phyloP scores from a whole-genome alignment of 2,329 filamentous ascomycete species.

The Pseudogymnoascus sp. region DNA sequence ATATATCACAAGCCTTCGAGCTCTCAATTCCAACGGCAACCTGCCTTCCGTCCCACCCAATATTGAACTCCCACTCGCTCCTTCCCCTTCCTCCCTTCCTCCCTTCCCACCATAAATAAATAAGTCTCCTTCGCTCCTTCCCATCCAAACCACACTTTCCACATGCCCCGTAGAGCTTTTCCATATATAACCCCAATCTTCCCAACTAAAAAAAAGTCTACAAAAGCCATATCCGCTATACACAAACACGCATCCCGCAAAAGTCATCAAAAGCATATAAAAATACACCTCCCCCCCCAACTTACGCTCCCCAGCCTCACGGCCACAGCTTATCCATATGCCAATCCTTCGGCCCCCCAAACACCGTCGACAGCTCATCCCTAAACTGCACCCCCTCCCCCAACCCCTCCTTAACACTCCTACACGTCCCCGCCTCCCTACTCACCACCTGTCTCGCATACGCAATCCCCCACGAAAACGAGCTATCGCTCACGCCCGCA shows the following conservation, averaged over 20 bases:
- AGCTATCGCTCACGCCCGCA: conserved; percentile 36
- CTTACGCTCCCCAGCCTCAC: neutral
- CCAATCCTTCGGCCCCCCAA: neutral
- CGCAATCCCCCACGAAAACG: conserved; percentile 41
- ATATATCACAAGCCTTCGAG: neutral
- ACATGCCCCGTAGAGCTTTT: neutral
- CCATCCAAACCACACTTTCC: neutral
- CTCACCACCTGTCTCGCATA: neutral
- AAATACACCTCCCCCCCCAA: neutral
- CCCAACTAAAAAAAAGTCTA: neutral
- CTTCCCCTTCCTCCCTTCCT: neutral
- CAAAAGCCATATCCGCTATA: neutral
- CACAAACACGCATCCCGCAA: neutral
- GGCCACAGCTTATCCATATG: neutral
- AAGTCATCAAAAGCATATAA: neutral
- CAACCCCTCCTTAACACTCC: neutral
- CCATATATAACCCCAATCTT: neutral
- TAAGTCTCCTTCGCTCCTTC: neutral
- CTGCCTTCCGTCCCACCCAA: neutral
- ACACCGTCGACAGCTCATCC: neutral
- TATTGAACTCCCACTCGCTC: neutral
- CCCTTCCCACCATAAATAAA: neutral
- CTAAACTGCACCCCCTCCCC: neutral
- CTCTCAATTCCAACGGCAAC: neutral
- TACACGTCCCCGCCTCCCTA: neutral